Base-by-base conservation (phyloP, 129 eudicot genomes). In the Flaveria bidentis region DNA sequence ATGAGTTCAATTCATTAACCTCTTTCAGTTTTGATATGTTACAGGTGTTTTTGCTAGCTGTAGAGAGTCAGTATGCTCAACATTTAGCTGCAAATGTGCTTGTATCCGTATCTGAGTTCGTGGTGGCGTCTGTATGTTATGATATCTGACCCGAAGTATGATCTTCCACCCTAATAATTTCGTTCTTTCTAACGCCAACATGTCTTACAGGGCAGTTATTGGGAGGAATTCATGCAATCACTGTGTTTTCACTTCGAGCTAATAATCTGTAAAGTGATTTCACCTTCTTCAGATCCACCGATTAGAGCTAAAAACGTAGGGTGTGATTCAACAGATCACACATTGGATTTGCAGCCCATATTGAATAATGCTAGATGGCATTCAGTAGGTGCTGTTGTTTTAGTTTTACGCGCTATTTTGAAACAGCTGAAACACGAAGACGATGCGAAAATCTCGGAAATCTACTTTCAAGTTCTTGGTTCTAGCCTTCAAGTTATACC, bases 1-100 rank as follows among this genome's bases (percentile, higher is more conserved):
- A 61, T 23, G 50, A n/a, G 6, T 17, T 69, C 22, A 18, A 6
- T 16, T 51, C 18, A 1, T 20, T 57, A 18, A 14, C 49, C 33
- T 22, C 22, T 22, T 11, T 47, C 10, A 49, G 62, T 45, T 39
- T 53, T 46, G 25, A 63, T 23, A 70, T 51, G 45, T 58, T 75
- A 15, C 79, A 92, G 98, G 78, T 85, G 50, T 53, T 63, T 66
- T 76, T 93, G 81, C 82, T 93, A 13, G 74, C 81, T 36, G 53
- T 80, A 11, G 67, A 88, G 28, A 83, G 78, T 78, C 80, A 11
- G 67, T 86, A 79, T 78, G 76, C 68, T 75, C 94, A 78, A 75
- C 98, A 90, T 81, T 25, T 90, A 25, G 87, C 76, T 0, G 89
- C 82, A 61, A 92, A 88, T 52, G 74, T 81, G 65, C 76, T 92